Evolutionary conservation across 352 stramenopile species (phyloP).

Genomic region (Phytophthora syringae): DNA sequence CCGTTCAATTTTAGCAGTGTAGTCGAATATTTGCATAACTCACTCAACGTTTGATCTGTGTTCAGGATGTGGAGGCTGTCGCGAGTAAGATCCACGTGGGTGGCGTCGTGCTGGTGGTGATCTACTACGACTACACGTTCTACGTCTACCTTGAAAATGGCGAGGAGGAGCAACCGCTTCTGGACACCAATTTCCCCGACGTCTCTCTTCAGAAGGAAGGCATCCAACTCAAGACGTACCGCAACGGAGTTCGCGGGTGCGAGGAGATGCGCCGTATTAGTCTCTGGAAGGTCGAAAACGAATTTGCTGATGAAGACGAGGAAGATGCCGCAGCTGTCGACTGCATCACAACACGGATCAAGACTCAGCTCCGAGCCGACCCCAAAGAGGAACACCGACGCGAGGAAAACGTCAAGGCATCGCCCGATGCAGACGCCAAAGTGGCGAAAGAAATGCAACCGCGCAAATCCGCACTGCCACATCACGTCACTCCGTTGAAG

Average conservation of each 20-base stretch:
- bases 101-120: conserved; percentile 90
- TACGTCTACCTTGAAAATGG: conserved; percentile 92
- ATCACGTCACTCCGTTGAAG: conserved; percentile 84
- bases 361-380: conserved; percentile 41
- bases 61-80: conserved; percentile 92
- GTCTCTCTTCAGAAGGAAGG: conserved; percentile 90
- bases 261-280: conserved; percentile 72
- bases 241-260: conserved; percentile 69
- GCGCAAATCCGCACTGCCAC: conserved; percentile 74
- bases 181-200: conserved; percentile 95
- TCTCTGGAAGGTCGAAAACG: conserved; percentile 84
- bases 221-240: conserved; percentile 87
- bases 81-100: conserved; percentile 95
- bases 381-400: conserved; percentile 64
- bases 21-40: not conserved
- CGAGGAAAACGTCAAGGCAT: conserved; percentile 65
- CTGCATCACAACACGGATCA: conserved; percentile 33
- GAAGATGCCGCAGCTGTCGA: conserved; percentile 38
- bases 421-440: conserved; percentile 50
- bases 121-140: conserved; percentile 94
- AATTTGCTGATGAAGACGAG: conserved; percentile 60
- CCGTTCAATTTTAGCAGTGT: conserved; percentile 4
- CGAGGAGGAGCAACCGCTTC: conserved; percentile 90
- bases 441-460: conserved; percentile 48
- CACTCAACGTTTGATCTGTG: conserved; percentile 17